These are phyloP conservation scores for Zygosaccharomyces siamensis DNA, from an alignment of 805 yeast species.

Conservation along the genomic window DNA sequence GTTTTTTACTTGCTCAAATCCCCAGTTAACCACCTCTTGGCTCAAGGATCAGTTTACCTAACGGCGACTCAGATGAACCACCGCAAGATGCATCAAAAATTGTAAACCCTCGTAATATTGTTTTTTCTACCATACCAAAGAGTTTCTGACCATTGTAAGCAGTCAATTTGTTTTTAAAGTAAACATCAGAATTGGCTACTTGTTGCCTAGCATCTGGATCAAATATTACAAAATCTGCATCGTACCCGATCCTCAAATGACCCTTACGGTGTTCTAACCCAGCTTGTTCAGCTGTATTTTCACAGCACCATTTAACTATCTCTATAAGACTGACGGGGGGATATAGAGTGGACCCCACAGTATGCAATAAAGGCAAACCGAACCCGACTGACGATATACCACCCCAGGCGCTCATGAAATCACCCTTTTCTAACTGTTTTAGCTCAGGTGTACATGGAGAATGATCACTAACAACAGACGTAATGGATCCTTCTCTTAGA, in stretches of 20 bases:
- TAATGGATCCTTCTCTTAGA: slow-evolving; percentile 55
- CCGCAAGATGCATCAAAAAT: slow-evolving; percentile 49
- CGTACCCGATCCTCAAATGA: slow-evolving; percentile 62
- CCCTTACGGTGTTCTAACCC: slow-evolving; percentile 77
- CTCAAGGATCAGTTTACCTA: slow-evolving; percentile 58
- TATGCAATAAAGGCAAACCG: slow-evolving; percentile 76
- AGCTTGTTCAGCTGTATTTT: slow-evolving; percentile 80
- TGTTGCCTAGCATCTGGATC: slow-evolving; percentile 53
- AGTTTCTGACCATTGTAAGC: slow-evolving; percentile 74
- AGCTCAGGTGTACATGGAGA: slow-evolving; percentile 93
- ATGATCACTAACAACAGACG: slow-evolving; percentile 90
- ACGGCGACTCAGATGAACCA: slow-evolving; percentile 53
- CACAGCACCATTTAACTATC: slow-evolving; percentile 73
- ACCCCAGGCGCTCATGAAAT: slow-evolving; percentile 93
- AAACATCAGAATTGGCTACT: slow-evolving; percentile 51
- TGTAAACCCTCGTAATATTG: slow-evolving; percentile 70
- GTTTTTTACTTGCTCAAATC: background rate
- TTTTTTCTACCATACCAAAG: slow-evolving; percentile 71
- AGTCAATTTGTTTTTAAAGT: slow-evolving; percentile 81
- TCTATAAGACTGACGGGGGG: slow-evolving; percentile 53
- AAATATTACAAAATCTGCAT: slow-evolving; percentile 84
- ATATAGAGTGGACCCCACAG: slow-evolving; percentile 54
- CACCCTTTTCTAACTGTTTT: slow-evolving; percentile 76
- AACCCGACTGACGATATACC: slow-evolving; percentile 92
- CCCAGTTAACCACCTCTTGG: slow-evolving; percentile 39